Evolutionary conservation across 2,329 filamentous ascomycete genomes (phyloP).

Genomic region (Remersonia thermophila): DNA sequence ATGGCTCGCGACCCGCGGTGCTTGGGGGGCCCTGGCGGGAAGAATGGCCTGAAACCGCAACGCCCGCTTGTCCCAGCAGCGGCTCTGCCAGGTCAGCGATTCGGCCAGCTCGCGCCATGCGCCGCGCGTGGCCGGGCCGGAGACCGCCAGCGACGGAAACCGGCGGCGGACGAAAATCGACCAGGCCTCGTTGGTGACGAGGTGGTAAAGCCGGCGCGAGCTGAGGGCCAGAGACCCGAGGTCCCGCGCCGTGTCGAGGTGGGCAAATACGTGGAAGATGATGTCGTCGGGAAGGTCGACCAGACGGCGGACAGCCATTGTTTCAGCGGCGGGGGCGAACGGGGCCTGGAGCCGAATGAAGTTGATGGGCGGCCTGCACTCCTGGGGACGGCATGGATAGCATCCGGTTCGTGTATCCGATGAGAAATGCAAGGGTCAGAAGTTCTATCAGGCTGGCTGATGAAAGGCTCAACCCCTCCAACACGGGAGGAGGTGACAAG

Average conservation of each 20-base stretch:
- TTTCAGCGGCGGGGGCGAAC: too few relatives aligned
- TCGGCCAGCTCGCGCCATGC: constrained; percentile 31
- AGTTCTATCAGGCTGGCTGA: not conserved
- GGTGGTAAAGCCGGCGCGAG: constrained; percentile 26
- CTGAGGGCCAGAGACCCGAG: constrained; percentile 29
- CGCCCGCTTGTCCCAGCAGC: constrained; percentile 40
- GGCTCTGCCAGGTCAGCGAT: constrained; percentile 36
- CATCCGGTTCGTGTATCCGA: not conserved
- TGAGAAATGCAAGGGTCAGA: not conserved
- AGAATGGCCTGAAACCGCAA: constrained; percentile 27
- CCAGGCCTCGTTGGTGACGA: constrained; percentile 33
- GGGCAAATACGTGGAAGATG: constrained; percentile 34
- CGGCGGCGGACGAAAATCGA: constrained; percentile 33
- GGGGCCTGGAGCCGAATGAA: not conserved
- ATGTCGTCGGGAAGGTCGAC: constrained; percentile 37
- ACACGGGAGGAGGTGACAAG: too few relatives aligned
- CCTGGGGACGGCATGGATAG: not conserved
- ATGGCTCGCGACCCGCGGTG: constrained; percentile 18
- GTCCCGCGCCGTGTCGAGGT: constrained; percentile 37
- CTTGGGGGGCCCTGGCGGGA: constrained; percentile 9
- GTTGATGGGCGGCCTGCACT: not conserved
- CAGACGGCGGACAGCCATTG: constrained; percentile 19
- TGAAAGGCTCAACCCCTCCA: too few relatives aligned
- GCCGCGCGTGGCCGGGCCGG: constrained; percentile 15
- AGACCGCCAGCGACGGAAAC: constrained; percentile 30